These are phyloP conservation scores for Venturia nashicola DNA, from an alignment of 2,329 filamentous ascomycete species.

Conservation along the genomic window DNA sequence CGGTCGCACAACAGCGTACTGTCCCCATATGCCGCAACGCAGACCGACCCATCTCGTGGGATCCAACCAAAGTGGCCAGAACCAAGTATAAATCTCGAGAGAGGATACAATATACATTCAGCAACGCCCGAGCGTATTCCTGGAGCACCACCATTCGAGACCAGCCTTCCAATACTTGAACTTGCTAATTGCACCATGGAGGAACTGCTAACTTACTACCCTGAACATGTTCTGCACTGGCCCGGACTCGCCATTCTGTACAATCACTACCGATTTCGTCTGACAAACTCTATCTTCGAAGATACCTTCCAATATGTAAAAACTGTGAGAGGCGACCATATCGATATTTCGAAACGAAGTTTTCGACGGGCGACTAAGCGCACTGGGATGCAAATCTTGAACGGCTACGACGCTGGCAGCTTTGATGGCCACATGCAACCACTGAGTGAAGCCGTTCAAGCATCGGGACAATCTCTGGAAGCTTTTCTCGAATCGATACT, in stretches of 20 bases:
- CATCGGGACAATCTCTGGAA: not conserved
- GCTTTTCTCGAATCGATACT: not conserved
- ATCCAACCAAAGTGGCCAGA: not conserved
- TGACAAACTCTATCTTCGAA: not conserved
- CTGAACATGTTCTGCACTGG: conserved; percentile 4
- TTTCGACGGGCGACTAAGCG: not conserved
- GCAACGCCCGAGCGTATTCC: not conserved
- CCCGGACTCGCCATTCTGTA: conserved; percentile 5
- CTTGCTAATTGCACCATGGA: not conserved
- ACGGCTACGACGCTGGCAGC: not conserved
- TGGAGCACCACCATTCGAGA: conserved; percentile 3
- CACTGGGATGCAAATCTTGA: not conserved
- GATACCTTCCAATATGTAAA: not conserved
- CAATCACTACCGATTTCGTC: not conserved
- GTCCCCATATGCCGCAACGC: not conserved
- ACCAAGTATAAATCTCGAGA: not conserved
- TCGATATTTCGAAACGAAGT: not conserved
- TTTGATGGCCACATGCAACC: not conserved
- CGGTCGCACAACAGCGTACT: not conserved
- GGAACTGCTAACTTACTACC: conserved; percentile 5
- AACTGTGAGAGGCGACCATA: not conserved
- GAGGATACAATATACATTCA: not conserved
- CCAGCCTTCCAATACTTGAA: not conserved
- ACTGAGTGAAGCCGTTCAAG: not conserved
- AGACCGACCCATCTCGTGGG: not conserved